A percentile compares a stretch with the other conserved stretches of the same genome.
Evolutionary conservation across 208 protist genomes (phyloP).

Genomic region (Jaenimonas drosophilae): DNA sequence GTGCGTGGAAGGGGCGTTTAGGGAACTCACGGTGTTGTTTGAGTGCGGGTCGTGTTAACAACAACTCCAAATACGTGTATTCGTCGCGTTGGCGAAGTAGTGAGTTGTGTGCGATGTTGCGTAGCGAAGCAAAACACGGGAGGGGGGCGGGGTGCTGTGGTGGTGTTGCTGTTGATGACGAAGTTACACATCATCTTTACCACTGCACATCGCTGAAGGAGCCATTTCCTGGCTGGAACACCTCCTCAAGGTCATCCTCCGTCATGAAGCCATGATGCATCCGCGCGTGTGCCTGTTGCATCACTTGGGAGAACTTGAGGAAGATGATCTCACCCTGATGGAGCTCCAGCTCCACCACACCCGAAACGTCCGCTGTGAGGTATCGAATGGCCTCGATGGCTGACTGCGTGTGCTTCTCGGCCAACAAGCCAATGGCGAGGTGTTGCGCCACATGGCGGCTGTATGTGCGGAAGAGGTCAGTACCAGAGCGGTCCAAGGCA

Average conservation of each 20-base stretch:
- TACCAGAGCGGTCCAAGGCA: slow-evolving; percentile 62
- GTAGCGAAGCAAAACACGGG: no score
- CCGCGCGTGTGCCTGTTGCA: slow-evolving; percentile 28
- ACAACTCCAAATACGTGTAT: no score
- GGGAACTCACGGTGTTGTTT: no score
- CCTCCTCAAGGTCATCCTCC: slow-evolving; percentile 81
- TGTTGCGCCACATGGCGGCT: slow-evolving; percentile 64
- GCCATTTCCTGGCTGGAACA: slow-evolving; percentile 77
- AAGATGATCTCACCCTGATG: slow-evolving; percentile 87
- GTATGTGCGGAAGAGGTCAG: slow-evolving; percentile 71
- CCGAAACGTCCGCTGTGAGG: slow-evolving; percentile 54
- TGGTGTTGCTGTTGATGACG: no score
- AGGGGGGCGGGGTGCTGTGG: no score
- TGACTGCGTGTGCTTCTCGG: slow-evolving; percentile 81
- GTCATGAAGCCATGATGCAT: slow-evolving; percentile 33
- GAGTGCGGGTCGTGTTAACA: no score
- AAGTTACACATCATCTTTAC: slow-evolving; percentile 21
- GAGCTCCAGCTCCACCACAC: slow-evolving; percentile 80
- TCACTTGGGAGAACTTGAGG: slow-evolving; percentile 70
- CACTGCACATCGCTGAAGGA: slow-evolving; percentile 84
- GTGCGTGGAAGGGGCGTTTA: no score
- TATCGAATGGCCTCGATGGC: slow-evolving; percentile 74
- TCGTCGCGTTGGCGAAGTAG: no score
- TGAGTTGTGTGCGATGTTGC: no score
- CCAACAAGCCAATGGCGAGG: slow-evolving; percentile 47